Conservation (phyloP, 75 land plant species). For the Pinus albicaulis region DNA sequence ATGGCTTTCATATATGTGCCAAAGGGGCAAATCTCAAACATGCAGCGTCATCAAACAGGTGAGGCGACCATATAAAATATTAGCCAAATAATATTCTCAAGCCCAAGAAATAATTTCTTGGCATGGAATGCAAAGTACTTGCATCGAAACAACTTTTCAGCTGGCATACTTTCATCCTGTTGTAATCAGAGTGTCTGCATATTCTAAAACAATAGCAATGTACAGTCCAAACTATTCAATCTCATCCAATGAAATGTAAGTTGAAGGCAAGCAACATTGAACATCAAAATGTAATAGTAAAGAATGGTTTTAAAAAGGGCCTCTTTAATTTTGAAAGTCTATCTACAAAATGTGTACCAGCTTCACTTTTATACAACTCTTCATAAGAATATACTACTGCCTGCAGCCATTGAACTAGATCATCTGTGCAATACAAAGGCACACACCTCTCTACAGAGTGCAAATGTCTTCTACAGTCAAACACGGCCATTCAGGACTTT, state of each 20-base stretch:
- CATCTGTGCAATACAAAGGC: slow-evolving; percentile 8
- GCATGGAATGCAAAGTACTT: too few relatives aligned
- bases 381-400: slow-evolving; percentile 12
- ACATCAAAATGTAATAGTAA: slow-evolving; percentile 3
- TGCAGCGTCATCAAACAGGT: too few relatives aligned
- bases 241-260: neutral
- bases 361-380: slow-evolving; percentile 12
- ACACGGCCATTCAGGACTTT: neutral
- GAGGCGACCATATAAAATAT: too few relatives aligned
- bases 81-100: too few relatives aligned
- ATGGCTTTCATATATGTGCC: too few relatives aligned
- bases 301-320: neutral
- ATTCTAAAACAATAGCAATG: too few relatives aligned
- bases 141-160: too few relatives aligned
- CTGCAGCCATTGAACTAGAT: slow-evolving; percentile 1
- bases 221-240: neutral
- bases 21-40: too few relatives aligned
- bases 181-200: too few relatives aligned
- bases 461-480: slow-evolving; percentile 10
- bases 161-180: too few relatives aligned
- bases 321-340: slow-evolving; percentile 3
- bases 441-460: slow-evolving; percentile 9
- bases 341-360: slow-evolving; percentile 14
- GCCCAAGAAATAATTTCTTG: too few relatives aligned
- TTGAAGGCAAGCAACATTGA: neutral